A percentile compares a stretch with the other conserved stretches of the same genome.
phyloP scores from a whole-genome alignment of 2,329 filamentous ascomycete species.

The Trichoderma guizhouense region DNA sequence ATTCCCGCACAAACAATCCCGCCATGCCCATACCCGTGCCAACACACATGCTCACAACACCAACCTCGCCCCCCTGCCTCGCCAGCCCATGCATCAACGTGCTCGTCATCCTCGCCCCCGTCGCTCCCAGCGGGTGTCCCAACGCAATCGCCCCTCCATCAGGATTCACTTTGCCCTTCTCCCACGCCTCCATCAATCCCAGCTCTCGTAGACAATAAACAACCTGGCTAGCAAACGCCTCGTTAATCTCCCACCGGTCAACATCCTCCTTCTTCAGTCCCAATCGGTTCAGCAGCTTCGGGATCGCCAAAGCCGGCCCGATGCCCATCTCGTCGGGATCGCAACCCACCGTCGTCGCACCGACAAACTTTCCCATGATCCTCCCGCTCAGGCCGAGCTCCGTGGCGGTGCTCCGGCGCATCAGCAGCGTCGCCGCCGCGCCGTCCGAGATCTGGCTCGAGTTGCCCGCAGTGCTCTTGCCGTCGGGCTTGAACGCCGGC shows the following conservation, averaged over 20 bases:
- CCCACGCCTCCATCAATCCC: conserved; percentile 60
- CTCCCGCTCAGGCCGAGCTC: conserved; percentile 64
- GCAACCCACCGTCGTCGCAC: conserved; percentile 72
- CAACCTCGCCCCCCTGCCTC: conserved; percentile 69
- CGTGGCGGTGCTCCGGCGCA: conserved; percentile 76
- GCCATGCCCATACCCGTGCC: conserved; percentile 80
- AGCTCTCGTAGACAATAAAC: conserved; percentile 69
- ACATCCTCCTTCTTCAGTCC: conserved; percentile 68
- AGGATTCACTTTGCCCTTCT: conserved; percentile 74
- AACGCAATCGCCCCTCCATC: conserved; percentile 93
- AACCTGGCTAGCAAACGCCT: conserved; percentile 67
- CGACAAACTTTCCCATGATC: conserved; percentile 82
- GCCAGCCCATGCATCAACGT: conserved; percentile 66
- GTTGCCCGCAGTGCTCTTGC: conserved; percentile 82
- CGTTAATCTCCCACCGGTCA: conserved; percentile 89
- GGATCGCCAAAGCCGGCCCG: conserved; percentile 82
- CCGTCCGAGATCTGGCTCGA: conserved; percentile 83
- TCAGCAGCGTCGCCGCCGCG: conserved; percentile 77
- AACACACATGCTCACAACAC: conserved; percentile 89
- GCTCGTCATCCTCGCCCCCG: conserved; percentile 75
- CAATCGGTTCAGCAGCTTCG: conserved; percentile 68
- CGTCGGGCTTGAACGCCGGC: conserved; percentile 75
- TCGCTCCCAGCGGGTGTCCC: conserved; percentile 87
- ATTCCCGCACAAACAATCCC: conserved; percentile 63
- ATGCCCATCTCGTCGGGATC: conserved; percentile 91